Base-by-base conservation (phyloP, 805 yeast species). In the Millerozyma miso region DNA sequence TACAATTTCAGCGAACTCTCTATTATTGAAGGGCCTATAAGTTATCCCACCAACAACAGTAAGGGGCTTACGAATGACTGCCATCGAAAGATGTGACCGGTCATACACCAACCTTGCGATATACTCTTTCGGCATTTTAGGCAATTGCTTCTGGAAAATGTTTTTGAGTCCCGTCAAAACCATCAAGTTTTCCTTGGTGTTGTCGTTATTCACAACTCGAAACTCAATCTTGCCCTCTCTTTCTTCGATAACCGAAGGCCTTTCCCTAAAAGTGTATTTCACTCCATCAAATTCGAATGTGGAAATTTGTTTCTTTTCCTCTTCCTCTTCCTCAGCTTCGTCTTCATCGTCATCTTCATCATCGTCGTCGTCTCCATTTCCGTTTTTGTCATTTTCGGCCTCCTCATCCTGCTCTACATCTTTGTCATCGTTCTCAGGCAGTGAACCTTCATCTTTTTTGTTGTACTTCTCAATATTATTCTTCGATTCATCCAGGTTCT, bases 11-110 rank as follows among this genome's bases (percentile, higher is more conserved):
- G 99, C 99, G 74, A 93, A 93, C 56, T 80, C 85, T 46, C 96
- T 76, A 41, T 80, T 79, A 57, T 88, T 87, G 63, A 93, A 93
- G 2, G 99, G 99, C 47, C 97, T 75, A 60, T 87, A 90, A 1
- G 99, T 93, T 39, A 93, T 90, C 2, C 99, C 99, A 34, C 99
- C 99, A 5, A 91, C 97, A 14, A 93, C 99, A 0, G 95, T 88
- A 53, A 91, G 68, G 6, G 97, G 97, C 53, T 88, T 89, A 50
- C 96, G 74, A 16, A 93, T 93, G 40, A 93, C 96, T 0, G 99
- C 99, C 77, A 93, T 89, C 0, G 97, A 89, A 33, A 95, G 69
- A 67, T 93, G 99, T 33, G 91, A 83, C 52, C 97, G 71, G 59
- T 93, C 99, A 59, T 89, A 93, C 3, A 93, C 98, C 47, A 93